Percentiles rank a stretch among this genome's conserved stretches.
These are phyloP conservation scores for Chaetoceros tenuissimus DNA, from an alignment of 108 stramenopile species.

Conservation along the genomic window DNA sequence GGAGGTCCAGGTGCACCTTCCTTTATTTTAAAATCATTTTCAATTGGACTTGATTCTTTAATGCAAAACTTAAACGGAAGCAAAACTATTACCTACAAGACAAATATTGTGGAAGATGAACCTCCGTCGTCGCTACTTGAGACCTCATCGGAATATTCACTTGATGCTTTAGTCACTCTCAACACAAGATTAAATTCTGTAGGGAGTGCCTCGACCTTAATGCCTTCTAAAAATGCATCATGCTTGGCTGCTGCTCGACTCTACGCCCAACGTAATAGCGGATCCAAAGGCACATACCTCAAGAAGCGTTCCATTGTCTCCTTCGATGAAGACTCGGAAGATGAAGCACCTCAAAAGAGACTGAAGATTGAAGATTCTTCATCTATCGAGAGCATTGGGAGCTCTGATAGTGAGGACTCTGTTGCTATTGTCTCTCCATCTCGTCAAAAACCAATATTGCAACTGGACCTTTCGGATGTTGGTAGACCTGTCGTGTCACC, in stretches of 20 bases:
- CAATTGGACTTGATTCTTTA: slow-evolving; percentile 31
- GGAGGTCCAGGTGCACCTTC: slow-evolving; percentile 74
- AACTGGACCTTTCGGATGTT: background rate
- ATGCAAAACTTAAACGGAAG: slow-evolving; percentile 14
- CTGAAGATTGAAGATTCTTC: background rate
- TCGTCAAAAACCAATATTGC: background rate
- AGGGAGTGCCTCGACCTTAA: background rate
- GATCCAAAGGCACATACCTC: background rate
- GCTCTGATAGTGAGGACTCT: background rate
- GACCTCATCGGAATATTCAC: background rate
- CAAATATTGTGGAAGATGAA: background rate
- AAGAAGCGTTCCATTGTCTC: background rate
- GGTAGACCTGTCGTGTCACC: background rate
- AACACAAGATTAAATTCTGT: background rate
- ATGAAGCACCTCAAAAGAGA: background rate
- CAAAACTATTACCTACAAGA: background rate
- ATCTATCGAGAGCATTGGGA: background rate
- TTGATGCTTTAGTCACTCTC: background rate
- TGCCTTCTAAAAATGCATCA: background rate
- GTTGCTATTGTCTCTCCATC: background rate
- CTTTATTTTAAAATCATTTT: slow-evolving; percentile 65
- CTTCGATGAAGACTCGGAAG: background rate
- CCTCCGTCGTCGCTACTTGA: too few relatives aligned
- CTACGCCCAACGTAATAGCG: background rate
- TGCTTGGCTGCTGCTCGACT: background rate